Conservation (phyloP, 768 basidiomycete genomes). For the Sarcodon aspratus region DNA sequence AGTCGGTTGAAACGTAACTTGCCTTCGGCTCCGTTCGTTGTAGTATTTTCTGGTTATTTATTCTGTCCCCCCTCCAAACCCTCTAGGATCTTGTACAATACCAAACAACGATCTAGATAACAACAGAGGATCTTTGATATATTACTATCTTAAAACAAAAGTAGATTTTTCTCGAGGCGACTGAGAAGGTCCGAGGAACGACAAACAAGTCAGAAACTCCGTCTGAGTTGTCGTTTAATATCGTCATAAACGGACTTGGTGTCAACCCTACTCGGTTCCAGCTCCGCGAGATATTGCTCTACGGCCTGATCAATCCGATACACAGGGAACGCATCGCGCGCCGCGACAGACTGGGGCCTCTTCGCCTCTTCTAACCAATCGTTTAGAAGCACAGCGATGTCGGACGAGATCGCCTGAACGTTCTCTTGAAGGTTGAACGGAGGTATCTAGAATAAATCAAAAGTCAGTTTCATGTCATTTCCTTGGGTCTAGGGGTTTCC, state of each 20-base stretch:
- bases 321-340: slow-evolving; percentile 63
- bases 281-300: slow-evolving; percentile 62
- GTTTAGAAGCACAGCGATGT: slow-evolving; percentile 67
- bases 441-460: slow-evolving; percentile 40
- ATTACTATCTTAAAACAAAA: too few species aligned
- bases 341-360: slow-evolving; percentile 54
- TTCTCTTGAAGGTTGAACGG: slow-evolving; percentile 76
- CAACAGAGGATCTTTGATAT: too few species aligned
- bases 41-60: too few species aligned
- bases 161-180: too few species aligned
- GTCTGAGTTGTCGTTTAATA: slow-evolving; percentile 59
- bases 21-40: too few species aligned
- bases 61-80: too few species aligned
- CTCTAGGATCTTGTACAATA: too few species aligned
- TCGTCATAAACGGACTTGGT: slow-evolving; percentile 57
- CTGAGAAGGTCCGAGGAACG: too few species aligned
- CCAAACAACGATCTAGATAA: too few species aligned
- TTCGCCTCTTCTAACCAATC: slow-evolving; percentile 78
- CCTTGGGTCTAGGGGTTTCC: too few species aligned
- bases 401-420: slow-evolving; percentile 69
- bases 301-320: slow-evolving; percentile 64
- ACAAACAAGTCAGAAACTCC: slow-evolving; percentile 27
- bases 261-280: slow-evolving; percentile 49
- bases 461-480: neutral
- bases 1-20: slow-evolving; percentile 30